Base-by-base conservation (phyloP, 2,329 filamentous ascomycete genomes). In the Ustilaginoidea virens region DNA sequence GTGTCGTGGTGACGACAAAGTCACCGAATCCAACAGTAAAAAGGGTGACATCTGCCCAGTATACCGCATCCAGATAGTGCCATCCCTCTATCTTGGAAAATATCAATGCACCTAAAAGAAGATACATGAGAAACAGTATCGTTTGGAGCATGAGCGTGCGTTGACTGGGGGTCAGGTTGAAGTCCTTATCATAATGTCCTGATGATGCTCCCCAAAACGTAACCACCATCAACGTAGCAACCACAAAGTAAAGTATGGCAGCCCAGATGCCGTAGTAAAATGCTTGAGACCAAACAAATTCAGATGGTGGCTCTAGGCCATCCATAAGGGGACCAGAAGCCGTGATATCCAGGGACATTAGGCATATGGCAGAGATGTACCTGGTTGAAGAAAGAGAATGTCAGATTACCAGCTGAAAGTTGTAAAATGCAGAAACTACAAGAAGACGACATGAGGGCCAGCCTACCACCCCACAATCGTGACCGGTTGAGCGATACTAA, bases 111-210 rank as follows among this genome's bases (percentile, higher is more conserved):
- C 86, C 86, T 2, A 83, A 53, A 1, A 80, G 72, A 0, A 94
- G 58, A 60, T 90, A 93, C 27, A 81, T 55, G 29, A 92, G 74
- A 45, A 92, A 81, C 31, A 80, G 59, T 52, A 92, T 92, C 2
- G 83, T 92, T 52, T 94, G 86, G 17, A 93, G 55, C 61, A 94
- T 93, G 14, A 94, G 58, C 0, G 82, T 93, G 7, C 86, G 69
- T 50, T 94, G 86, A 35, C 77, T 78, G 30, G 75, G 69, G 0
- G 79, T 86, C 15, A 93, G 61, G 39, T 67, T 60, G 40, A 93
- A 93, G 43, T 83, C 75, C 40, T 81, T 77, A 5, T 66, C 66
- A 42, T 92, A 93, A 39, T 81, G 78, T 2, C 61, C 60, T 0
- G 46, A 43, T 11, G 71, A 68, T 26, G 85, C 86, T 7, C 83